Percentiles rank a stretch among this genome's conserved stretches.
These are phyloP conservation scores for Coemansia sp. DNA, from an alignment of 192 early-diverging fungal genomes.

Conservation along the genomic window DNA sequence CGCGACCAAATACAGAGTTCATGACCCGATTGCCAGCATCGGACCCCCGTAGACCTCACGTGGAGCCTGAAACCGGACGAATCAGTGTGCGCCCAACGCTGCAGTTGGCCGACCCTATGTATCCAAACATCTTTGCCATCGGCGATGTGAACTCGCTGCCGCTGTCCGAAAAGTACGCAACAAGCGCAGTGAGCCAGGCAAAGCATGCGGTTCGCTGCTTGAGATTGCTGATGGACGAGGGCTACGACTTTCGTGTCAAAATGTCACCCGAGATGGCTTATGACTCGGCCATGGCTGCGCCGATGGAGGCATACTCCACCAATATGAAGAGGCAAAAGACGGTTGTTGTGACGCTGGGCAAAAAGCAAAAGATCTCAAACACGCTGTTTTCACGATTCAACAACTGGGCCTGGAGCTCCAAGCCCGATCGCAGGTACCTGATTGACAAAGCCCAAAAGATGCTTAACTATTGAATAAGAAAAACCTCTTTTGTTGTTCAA, in stretches of 20 bases:
- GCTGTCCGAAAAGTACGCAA: conserved; percentile 42
- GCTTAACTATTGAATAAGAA: conserved; percentile 14
- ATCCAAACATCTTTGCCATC: conserved; percentile 60
- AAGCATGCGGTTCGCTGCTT: conserved; percentile 34
- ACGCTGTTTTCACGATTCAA: conserved; percentile 27
- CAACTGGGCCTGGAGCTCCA: conserved; percentile 27
- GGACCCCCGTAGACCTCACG: conserved; percentile 28
- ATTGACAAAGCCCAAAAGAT: conserved; percentile 43
- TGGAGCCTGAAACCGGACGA: conserved; percentile 38
- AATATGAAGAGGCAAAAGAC: conserved; percentile 22
- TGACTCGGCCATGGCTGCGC: conserved; percentile 18
- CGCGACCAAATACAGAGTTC: conserved; percentile 52
- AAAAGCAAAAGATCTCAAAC: conserved; percentile 24
- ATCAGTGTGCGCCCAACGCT: conserved; percentile 57
- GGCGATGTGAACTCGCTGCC: conserved; percentile 58
- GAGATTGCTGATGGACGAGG: conserved; percentile 39
- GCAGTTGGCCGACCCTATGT: conserved; percentile 45
- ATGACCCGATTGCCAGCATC: conserved; percentile 44
- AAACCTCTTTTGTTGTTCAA: not conserved
- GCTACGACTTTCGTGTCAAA: conserved; percentile 39
- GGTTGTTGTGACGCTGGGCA: conserved; percentile 41
- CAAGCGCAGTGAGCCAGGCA: conserved; percentile 44
- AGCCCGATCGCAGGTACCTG: conserved; percentile 38
- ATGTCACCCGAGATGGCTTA: conserved; percentile 33
- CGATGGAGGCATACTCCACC: conserved; percentile 17